Evolutionary conservation across 768 basidiomycete species (phyloP).

Genomic region (Podaxis sp.): DNA sequence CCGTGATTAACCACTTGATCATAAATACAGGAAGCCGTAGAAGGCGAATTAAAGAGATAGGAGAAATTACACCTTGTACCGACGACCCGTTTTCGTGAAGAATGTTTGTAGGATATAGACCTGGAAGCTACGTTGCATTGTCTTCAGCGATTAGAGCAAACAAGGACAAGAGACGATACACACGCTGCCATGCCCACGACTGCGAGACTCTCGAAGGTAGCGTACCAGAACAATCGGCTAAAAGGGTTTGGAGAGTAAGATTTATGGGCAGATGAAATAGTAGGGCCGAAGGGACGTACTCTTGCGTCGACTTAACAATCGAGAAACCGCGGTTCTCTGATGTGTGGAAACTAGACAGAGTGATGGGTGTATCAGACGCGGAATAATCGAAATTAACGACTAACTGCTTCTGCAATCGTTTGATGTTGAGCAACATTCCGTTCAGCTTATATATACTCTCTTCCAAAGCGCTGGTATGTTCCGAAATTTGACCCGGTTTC

Average conservation of each 20-base stretch:
- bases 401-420: constrained; percentile 91
- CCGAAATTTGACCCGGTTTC: constrained; percentile 83
- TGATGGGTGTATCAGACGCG: not conserved
- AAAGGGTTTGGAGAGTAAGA: constrained; percentile 5
- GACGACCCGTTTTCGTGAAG: constrained; percentile 91
- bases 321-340: constrained; percentile 94
- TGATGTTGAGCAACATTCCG: constrained; percentile 84
- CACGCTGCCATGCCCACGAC: constrained; percentile 88
- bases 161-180: constrained; percentile 28
- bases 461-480: constrained; percentile 91
- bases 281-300: constrained; percentile 38
- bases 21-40: constrained; percentile 12
- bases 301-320: constrained; percentile 86
- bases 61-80: constrained; percentile 72
- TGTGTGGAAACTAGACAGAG: constrained; percentile 79
- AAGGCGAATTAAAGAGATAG: not conserved
- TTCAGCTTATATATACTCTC: constrained; percentile 94
- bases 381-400: constrained; percentile 27
- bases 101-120: constrained; percentile 93
- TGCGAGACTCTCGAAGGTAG: constrained; percentile 72
- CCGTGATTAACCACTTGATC: constrained; percentile 9
- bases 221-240: constrained; percentile 94
- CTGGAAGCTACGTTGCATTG: constrained; percentile 59
- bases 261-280: not conserved
- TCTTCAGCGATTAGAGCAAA: constrained; percentile 3